phyloP scores from a whole-genome alignment of 2,329 filamentous ascomycete genomes.

The Xylaria sp. region DNA sequence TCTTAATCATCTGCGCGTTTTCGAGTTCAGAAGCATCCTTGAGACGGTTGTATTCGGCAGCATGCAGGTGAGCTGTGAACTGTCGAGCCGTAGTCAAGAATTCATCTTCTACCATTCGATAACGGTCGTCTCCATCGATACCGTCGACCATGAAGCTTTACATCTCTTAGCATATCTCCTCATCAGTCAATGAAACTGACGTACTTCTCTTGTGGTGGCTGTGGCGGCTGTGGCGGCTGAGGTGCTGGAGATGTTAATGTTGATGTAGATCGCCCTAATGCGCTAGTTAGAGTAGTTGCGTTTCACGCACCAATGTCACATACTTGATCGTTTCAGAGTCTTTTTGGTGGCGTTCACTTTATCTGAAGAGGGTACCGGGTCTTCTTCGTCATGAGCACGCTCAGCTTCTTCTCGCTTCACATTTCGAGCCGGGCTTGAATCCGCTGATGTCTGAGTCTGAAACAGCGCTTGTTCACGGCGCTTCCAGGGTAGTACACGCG shows the following conservation, averaged over 20 bases:
- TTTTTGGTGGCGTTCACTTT: constrained; percentile 23
- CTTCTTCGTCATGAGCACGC: constrained; percentile 22
- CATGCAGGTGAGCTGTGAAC: constrained; percentile 80
- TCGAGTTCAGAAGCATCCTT: constrained; percentile 65
- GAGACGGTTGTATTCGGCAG: constrained; percentile 78
- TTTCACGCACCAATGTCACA: not conserved
- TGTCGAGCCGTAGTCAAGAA: constrained; percentile 72
- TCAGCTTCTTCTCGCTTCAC: constrained; percentile 29
- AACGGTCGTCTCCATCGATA: constrained; percentile 74
- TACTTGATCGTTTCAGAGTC: constrained; percentile 31
- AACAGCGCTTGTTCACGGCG: constrained; percentile 42
- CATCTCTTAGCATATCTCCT: constrained; percentile 23
- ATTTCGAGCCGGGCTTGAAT: constrained; percentile 36
- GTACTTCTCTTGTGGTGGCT: constrained; percentile 58
- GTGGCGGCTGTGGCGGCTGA: constrained; percentile 38
- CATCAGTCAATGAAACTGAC: constrained; percentile 19
- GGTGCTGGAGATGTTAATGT: constrained; percentile 60
- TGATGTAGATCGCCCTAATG: constrained; percentile 54
- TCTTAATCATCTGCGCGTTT: constrained; percentile 62
- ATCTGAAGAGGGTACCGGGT: constrained; percentile 28
- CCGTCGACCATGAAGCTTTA: constrained; percentile 72
- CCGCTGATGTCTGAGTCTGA: constrained; percentile 26
- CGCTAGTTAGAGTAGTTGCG: constrained; percentile 16
- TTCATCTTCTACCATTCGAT: constrained; percentile 87
- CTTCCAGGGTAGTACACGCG: constrained; percentile 64